Evolutionary conservation across 768 basidiomycete genomes (phyloP), one percentile per base, ranked within the genome.

Genomic region (Glaciozyma antarctica): DNA sequence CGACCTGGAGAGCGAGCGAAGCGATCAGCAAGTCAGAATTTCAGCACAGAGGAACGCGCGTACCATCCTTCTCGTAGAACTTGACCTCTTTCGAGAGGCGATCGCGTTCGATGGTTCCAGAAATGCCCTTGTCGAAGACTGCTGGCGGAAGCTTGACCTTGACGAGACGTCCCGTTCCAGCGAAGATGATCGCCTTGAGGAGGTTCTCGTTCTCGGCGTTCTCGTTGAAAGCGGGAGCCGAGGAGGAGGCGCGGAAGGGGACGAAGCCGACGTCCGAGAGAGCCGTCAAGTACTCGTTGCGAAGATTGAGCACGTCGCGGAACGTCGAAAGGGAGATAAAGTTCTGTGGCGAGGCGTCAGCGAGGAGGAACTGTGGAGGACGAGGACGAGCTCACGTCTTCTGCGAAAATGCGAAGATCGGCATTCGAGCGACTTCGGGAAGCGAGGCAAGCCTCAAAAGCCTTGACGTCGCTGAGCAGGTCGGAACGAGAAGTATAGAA

Each of bases 81-180:
- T 86, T 86, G 81, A 86, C 88, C 73, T 95, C 90, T 65, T 83
- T 83, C 26, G 90, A 90, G 45, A 82, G 82, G 71, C 90, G 88
- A 66, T 91, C 90, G 49, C 89, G 85, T 71, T 86, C 87, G 15
- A 94, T 80, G 0, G 90, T 83, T 2, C 93, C 93, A 9, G 84
- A 84, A 67, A 88, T 86, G 2, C 91, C 82, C 72, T 86, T 84
- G 78, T 93, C 88, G 73, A 89, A 97, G 75, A 87, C 88, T 21
- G 83, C 83, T 62, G 80, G 78, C 1, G 89, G 91, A 26, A 92
- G 80, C 66, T 83, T 81, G 28, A 93, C 84, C 58, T 84, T 83
- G 0, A 86, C 88, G 57, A 92, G 82, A 34, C 86, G 84, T 3
- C 90, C 90, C 26, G 94, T 81, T 2, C 90, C 91, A 12, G 89